These are phyloP conservation scores for Botrytis aclada DNA, from an alignment of 2,329 filamentous ascomycete species.

Conservation along the genomic window DNA sequence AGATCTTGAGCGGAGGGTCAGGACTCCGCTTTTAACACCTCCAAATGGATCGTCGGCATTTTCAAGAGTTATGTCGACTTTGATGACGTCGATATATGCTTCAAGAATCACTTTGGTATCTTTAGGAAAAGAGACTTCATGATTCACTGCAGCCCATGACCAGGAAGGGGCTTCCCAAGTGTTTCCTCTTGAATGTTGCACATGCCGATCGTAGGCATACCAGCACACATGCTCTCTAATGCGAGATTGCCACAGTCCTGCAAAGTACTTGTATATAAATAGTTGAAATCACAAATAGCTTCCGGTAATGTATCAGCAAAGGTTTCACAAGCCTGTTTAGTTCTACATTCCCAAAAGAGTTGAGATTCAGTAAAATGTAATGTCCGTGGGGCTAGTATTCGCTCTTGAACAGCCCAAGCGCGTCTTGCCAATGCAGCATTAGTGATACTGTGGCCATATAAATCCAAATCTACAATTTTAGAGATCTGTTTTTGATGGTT, in stretches of 20 bases:
- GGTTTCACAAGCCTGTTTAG: not conserved
- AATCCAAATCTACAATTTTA: fast-evolving
- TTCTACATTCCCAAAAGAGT: not conserved
- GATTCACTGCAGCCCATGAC: not conserved
- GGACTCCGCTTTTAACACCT: not conserved
- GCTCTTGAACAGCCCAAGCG: not conserved
- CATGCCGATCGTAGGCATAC: too few relatives aligned
- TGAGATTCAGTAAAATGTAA: not conserved
- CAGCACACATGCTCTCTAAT: not conserved
- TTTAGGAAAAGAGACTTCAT: fast-evolving
- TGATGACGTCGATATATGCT: not conserved
- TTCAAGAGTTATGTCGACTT: not conserved
- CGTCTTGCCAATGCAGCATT: fast-evolving
- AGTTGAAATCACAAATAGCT: fast-evolving
- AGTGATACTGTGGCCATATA: fast-evolving
- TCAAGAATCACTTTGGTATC: fast-evolving
- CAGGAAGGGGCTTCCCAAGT: not conserved
- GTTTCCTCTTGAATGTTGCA: not conserved
- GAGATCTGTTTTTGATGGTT: too few relatives aligned
- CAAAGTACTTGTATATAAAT: not conserved
- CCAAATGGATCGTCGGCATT: not conserved
- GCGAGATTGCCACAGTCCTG: not conserved
- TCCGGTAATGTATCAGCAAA: not conserved
- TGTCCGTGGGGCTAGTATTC: not conserved
- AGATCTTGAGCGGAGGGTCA: not conserved